A percentile compares a stretch with the other conserved stretches of the same genome.
Conservation (phyloP, 148 eudicot species). For the Silene uniflora region DNA sequence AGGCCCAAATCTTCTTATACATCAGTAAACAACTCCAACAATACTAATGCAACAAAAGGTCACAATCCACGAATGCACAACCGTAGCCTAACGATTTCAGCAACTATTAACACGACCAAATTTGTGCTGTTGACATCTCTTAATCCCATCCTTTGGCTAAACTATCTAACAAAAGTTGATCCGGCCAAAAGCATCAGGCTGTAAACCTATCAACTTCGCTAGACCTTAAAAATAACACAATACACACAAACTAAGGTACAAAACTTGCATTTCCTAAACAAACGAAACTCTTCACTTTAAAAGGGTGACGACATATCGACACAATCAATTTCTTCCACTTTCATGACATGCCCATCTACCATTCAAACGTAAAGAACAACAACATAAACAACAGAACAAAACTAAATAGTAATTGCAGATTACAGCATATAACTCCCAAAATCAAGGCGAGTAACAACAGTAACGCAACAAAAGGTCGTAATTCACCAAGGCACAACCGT, state of each 20-base stretch:
- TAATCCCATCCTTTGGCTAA: background rate
- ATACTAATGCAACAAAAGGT: background rate
- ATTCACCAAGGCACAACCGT: background rate
- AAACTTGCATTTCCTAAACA: background rate
- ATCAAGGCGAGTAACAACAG: background rate
- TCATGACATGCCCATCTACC: background rate
- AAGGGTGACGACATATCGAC: background rate
- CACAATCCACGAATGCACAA: background rate
- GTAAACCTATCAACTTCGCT: too few relatives aligned
- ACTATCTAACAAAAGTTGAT: too few relatives aligned
- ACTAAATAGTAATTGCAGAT: too few relatives aligned
- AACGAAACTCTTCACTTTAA: background rate
- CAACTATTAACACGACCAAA: background rate
- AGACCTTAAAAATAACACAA: too few relatives aligned
- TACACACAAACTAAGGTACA: background rate
- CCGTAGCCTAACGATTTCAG: background rate
- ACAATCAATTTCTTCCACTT: background rate
- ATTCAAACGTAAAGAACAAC: background rate
- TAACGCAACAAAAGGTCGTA: background rate
- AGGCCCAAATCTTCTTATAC: background rate
- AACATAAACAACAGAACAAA: too few relatives aligned
- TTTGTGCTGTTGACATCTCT: background rate
- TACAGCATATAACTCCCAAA: background rate
- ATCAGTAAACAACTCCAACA: background rate
- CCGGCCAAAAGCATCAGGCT: too few relatives aligned